Base-by-base conservation (phyloP, 2,329 filamentous ascomycete species). In the Penicillium corylophilum region DNA sequence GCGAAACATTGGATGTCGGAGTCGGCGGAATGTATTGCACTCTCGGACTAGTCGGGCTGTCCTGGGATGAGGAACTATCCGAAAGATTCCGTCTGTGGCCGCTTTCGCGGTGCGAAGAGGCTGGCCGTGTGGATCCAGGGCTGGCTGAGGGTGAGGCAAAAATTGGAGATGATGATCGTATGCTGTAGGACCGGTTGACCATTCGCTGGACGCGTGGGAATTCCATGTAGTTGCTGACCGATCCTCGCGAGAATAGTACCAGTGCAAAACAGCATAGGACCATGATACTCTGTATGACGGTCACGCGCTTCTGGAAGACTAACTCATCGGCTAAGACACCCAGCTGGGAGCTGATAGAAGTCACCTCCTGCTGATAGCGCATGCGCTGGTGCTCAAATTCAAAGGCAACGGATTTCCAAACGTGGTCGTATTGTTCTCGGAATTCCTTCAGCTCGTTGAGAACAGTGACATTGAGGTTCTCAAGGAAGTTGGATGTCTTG, bases 351-450 rank as follows among this genome's bases (percentile, higher is more conserved):
- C 86, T 89, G 47, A 97, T 80, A 3, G 92, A 92, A 38, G 91
- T 79, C 54, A 95, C 87, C 67, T 97, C 92, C 49, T 85, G 82
- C 65, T 92, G 85, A 15, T 89, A 89, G 61, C 90, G 86, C 66
- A 95, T 88, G 38, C 90, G 86, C 70, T 96, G 93, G 38, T 85
- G 86, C 68, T 96, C 91, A 13, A 97, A 82, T 26, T 95, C 92
- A 49, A 96, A 86, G 20, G 96, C 87, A 10, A 95, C 96, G 18
- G 89, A 93, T 71, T 96, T 92, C 92, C 93, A 97, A 12, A 97
- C 85, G 66, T 96, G 90, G 67, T 97, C 93, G 70, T 97, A 97
- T 69, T 96, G 89, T 52, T 86, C 84, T 46, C 90, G 83, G 56
- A 94, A 87, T 44, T 81, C 84, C 55, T 84, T 84, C 31, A 96